phyloP scores from a whole-genome alignment of 306 rosid genomes.

The Bauhinia variegata region DNA sequence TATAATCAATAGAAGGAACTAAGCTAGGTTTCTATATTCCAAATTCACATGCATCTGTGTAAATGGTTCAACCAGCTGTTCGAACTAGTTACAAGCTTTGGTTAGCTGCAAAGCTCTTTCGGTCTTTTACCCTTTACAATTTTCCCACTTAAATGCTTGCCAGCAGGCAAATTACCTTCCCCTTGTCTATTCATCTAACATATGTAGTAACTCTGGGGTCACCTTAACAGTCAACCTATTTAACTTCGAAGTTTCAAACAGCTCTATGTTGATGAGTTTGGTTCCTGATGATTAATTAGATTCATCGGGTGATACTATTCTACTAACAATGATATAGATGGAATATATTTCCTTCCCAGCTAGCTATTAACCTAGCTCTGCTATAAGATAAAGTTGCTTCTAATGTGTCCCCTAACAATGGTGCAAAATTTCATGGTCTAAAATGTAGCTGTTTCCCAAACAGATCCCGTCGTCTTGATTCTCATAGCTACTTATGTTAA shows the following conservation, averaged over 20 bases:
- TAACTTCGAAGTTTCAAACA: too few relatives aligned
- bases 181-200: neutral
- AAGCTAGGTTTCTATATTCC: too few relatives aligned
- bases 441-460: conserved; percentile 11
- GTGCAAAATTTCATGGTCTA: conserved; percentile 19
- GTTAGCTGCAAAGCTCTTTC: too few relatives aligned
- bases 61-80: too few relatives aligned
- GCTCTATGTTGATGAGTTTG: neutral
- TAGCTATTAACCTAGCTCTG: neutral
- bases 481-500: conserved; percentile 10
- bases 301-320: neutral
- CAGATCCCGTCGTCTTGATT: conserved; percentile 27
- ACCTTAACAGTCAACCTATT: too few relatives aligned
- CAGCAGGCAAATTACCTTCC: neutral
- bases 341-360: neutral
- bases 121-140: neutral
- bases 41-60: too few relatives aligned
- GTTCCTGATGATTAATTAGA: neutral
- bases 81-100: too few relatives aligned
- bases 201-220: too few relatives aligned
- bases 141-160: neutral
- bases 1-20: too few relatives aligned
- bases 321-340: neutral
- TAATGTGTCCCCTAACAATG: conserved; percentile 4
- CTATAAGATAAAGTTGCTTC: conserved; percentile 1